Base-by-base conservation (phyloP, 345 rosid species). In the Leavenworthia alabamica region DNA sequence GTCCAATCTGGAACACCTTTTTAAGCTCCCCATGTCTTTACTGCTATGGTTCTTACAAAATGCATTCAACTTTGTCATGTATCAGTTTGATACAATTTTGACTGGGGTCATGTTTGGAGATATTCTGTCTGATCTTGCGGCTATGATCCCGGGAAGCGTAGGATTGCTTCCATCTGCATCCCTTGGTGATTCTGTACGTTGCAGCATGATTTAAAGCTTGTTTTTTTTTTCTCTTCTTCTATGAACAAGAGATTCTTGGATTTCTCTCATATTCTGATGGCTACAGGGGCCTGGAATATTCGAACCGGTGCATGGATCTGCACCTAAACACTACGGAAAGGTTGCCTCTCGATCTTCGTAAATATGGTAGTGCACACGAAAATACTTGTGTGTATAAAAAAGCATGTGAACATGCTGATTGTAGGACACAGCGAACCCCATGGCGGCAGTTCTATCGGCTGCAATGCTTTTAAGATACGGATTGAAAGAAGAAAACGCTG, bases 111-210 rank as follows among this genome's bases (percentile, higher is more conserved):
- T 66, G 56, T 56, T 66, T 56, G 71, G 64, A 36, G 64, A 66
- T 56, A 56, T 66, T 8, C 47, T 66, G 9, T 66, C 71, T 46
- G 57, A 66, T 66, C 64, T 56, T 2, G 64, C 71, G 15, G 56
- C 71, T 26, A 31, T 46, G 31, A 66, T 66, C 26, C 63, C 71
- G 3, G 71, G 48, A 66, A 66, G 71, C 17, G 61, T 66, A 24
- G 64, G 71, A 47, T 28, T 66, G 48, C 64, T 56, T 56, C 71
- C 71, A 56, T 66, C 71, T 46, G 63, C 71, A 36, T 8, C 63
- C 26, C 62, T 66, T 36, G 63, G 71, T n/a, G 41, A 66, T 56
- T 56, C 71, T 0, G 64, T 66, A 23, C 5, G 64, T 28, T 19
- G 24, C n/a, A 2, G 13, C 46, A 16, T 35, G 11, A 55, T 16